These are phyloP conservation scores for Penicillium cinerascens DNA, from an alignment of 495 filamentous ascomycete species.

Conservation along the genomic window DNA sequence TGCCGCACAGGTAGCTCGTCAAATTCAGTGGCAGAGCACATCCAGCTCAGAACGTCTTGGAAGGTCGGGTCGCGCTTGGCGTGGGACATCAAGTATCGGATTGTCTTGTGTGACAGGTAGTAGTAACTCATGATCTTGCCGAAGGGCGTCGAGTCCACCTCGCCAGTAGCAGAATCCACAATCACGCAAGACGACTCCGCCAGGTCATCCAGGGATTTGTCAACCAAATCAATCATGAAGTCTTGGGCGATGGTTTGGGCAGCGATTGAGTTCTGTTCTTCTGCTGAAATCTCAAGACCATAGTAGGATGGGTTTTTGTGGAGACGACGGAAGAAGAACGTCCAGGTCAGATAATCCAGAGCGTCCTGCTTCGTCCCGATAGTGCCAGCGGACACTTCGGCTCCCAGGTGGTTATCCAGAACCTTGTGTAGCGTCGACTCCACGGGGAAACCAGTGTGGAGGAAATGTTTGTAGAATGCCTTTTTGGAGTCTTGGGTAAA, in stretches of 20 bases:
- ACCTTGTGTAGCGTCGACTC: constrained; percentile 96
- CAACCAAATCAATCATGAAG: constrained; percentile 88
- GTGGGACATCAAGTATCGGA: constrained; percentile 72
- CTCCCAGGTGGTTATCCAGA: constrained; percentile 93
- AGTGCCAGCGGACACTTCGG: constrained; percentile 90
- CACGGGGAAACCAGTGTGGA: constrained; percentile 97
- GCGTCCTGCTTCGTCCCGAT: constrained; percentile 94
- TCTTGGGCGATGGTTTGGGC: constrained; percentile 84
- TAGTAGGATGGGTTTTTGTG: constrained; percentile 99
- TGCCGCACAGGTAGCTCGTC: constrained; percentile 98
- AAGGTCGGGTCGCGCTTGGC: constrained; percentile 77
- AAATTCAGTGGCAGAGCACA: constrained; percentile 91
- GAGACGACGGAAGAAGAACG: constrained; percentile 95
- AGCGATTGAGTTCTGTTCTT: constrained; percentile 86
- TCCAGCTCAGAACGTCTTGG: constrained; percentile 85
- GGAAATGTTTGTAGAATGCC: constrained; percentile 99
- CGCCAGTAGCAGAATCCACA: constrained; percentile 73
- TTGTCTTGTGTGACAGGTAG: constrained; percentile 94
- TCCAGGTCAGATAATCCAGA: constrained; percentile 97
- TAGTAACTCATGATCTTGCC: constrained; percentile 99
- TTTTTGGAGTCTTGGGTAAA: constrained; percentile 98
- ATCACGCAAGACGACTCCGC: constrained; percentile 77
- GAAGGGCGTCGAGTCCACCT: constrained; percentile 81
- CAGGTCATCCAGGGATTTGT: constrained; percentile 76
- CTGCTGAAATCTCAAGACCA: constrained; percentile 86